A percentile compares a stretch with the other conserved stretches of the same genome.
Conservation (phyloP, 2,329 filamentous ascomycete genomes). For the Apiospora aurea region DNA sequence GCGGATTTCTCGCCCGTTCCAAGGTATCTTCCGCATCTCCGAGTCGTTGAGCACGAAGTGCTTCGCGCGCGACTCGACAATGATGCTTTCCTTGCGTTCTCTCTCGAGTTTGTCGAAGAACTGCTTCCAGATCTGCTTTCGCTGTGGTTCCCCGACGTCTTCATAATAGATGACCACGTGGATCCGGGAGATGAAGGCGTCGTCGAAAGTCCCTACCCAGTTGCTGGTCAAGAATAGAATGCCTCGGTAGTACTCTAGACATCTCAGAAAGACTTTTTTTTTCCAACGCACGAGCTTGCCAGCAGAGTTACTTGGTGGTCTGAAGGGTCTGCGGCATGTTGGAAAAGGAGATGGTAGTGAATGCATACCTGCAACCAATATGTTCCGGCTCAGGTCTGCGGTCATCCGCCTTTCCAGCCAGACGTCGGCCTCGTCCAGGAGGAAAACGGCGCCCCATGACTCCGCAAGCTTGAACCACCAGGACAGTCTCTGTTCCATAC, state of each 20-base stretch:
- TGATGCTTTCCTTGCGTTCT: neutral
- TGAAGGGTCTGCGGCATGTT: neutral
- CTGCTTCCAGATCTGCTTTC: slow-evolving; percentile 37
- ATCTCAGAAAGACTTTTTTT: neutral
- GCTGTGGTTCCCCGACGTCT: slow-evolving; percentile 29
- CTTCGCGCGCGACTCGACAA: slow-evolving; percentile 1
- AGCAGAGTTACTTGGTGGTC: neutral
- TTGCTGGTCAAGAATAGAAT: slow-evolving; percentile 36
- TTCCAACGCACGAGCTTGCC: too few relatives aligned
- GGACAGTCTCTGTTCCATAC: slow-evolving; percentile 34
- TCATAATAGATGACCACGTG: slow-evolving; percentile 35
- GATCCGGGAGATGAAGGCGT: slow-evolving; percentile 36
- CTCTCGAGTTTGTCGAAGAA: slow-evolving; percentile 33
- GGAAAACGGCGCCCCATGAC: slow-evolving; percentile 46
- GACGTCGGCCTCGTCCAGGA: slow-evolving; percentile 42
- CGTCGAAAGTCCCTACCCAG: slow-evolving; percentile 33
- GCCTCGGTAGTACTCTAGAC: slow-evolving; percentile 32
- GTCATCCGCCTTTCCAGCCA: slow-evolving; percentile 44
- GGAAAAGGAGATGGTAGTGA: neutral
- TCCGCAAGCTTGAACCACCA: slow-evolving; percentile 48
- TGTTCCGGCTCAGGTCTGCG: neutral
- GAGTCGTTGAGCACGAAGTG: slow-evolving; percentile 20
- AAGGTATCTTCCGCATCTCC: slow-evolving; percentile 23
- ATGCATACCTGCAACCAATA: neutral
- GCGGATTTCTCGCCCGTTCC: slow-evolving; percentile 31